Evolutionary conservation across 768 basidiomycete species (phyloP), one percentile per base, ranked within the genome.

Genomic region (Russula ochroleuca): DNA sequence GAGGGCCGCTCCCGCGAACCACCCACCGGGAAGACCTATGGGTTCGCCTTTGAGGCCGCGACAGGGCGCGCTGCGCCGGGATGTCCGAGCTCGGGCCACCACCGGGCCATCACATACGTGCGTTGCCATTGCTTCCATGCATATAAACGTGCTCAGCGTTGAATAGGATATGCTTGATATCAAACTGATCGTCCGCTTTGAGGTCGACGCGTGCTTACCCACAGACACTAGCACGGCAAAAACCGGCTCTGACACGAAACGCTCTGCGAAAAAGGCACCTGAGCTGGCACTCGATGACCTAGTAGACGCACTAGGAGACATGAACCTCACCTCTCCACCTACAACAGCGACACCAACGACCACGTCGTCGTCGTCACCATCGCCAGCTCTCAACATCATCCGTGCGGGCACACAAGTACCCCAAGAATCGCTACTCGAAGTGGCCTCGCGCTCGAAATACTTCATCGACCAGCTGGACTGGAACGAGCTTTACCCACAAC

Each of bases 51-150:
- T 68, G 83, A 88, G 68, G 79, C 77, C 63, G 81, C 80, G 0
- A 78, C 80, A 3, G 86, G 87, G 0, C 73, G 62, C n/a, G 69
- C 74, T 21, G 80, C 79, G 1, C 66, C 71, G 5, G 82, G 80
- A 47, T 85, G 85, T 66, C 78, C 76, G 31, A 76, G 76, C 53
- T 76, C 80, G 0, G 85, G 81, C 0, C 86, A 90, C 67, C 82
- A 87, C 69, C 78, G 87, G 25, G 81, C 87, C 61, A 72, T 88
- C 13, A 76, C 74, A 66, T 88, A 87, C 64, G 88, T 88, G 71
- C 73, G 85, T 72, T 13, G 25, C 8, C 15, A 10, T n/a, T 19
- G 13, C 17, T 13, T 53, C 11, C 1, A 35, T 19, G 37, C 14
- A 51, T 33, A 3, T 25, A 14, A 21, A 33, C 5, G 7, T 43